Conservation (phyloP, 2,329 filamentous ascomycete species). For the Zymoseptoria crescenta region DNA sequence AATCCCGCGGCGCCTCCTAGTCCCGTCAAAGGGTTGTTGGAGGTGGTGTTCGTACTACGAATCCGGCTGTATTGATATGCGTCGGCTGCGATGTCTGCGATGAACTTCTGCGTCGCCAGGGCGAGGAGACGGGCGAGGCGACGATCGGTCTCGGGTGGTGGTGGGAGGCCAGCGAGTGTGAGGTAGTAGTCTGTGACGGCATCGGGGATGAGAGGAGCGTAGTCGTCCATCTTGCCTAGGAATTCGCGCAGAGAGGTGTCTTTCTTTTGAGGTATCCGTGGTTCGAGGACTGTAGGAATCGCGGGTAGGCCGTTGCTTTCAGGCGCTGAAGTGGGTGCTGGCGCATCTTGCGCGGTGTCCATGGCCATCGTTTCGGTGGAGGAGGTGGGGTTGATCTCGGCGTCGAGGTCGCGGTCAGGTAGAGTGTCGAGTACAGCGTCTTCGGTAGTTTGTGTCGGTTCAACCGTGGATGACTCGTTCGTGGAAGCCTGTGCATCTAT, state of each 20-base stretch:
- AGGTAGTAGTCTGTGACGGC: conserved; percentile 98
- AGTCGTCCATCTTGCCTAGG: conserved; percentile 93
- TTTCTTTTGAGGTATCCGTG: conserved; percentile 70
- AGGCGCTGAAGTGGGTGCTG: conserved; percentile 54
- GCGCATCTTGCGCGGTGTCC: conserved; percentile 36
- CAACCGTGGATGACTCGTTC: conserved; percentile 6
- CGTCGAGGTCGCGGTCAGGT: conserved; percentile 29
- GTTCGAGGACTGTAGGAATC: conserved; percentile 32
- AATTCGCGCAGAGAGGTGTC: conserved; percentile 91
- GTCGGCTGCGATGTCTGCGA: conserved; percentile 93
- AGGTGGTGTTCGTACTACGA: conserved; percentile 80
- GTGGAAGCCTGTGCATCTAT: not conserved
- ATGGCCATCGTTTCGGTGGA: conserved; percentile 21
- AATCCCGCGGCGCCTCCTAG: conserved; percentile 69
- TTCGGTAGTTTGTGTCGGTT: conserved; percentile 9
- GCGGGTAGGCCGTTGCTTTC: conserved; percentile 64
- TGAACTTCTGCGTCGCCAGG: conserved; percentile 97
- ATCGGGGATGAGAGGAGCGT: conserved; percentile 96
- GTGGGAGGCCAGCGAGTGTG: conserved; percentile 87
- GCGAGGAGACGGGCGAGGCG: conserved; percentile 88
- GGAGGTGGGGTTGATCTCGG: conserved; percentile 30
- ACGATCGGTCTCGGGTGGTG: conserved; percentile 80
- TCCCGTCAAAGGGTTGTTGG: conserved; percentile 85
- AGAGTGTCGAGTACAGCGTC: conserved; percentile 33
- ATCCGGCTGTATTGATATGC: conserved; percentile 97